These are phyloP conservation scores for Jackrogersella multiformis DNA, from an alignment of 495 filamentous ascomycete species.

Conservation along the genomic window DNA sequence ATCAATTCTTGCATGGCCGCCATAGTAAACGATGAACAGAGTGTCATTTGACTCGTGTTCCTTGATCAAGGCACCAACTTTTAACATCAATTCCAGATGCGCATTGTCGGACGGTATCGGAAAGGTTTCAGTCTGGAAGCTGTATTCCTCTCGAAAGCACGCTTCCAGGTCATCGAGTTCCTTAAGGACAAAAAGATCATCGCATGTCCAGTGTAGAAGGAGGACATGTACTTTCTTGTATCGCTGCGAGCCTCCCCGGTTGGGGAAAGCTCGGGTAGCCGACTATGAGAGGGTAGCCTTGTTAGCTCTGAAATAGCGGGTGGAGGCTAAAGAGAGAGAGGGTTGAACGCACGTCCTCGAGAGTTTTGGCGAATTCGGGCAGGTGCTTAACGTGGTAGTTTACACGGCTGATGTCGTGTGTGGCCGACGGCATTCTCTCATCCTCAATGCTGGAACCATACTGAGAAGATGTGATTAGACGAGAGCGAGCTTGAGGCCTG, in stretches of 20 bases:
- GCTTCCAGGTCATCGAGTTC: constrained; percentile 61
- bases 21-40: constrained; percentile 63
- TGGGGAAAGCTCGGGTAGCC: constrained; percentile 61
- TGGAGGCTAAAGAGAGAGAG: not conserved
- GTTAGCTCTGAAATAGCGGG: constrained; percentile 15
- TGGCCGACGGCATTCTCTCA: constrained; percentile 53
- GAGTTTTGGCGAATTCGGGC: constrained; percentile 56
- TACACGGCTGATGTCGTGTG: constrained; percentile 62
- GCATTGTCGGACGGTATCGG: constrained; percentile 61
- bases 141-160: constrained; percentile 59
- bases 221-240: constrained; percentile 62
- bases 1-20: constrained; percentile 63
- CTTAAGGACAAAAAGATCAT: constrained; percentile 62
- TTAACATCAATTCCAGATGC: constrained; percentile 60
- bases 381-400: constrained; percentile 63
- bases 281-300: constrained; percentile 47
- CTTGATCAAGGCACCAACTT: constrained; percentile 59
- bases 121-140: constrained; percentile 59
- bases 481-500: constrained; percentile 42
- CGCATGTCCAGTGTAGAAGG: constrained; percentile 64
- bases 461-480: constrained; percentile 43
- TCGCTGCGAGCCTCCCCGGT: constrained; percentile 53
- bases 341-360: constrained; percentile 55
- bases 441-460: constrained; percentile 55
- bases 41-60: constrained; percentile 60